Evolutionary conservation across 2,329 filamentous ascomycete species (phyloP), one percentile per base, ranked within the genome.

Genomic region (Cylindrodendrum hubeiense): DNA sequence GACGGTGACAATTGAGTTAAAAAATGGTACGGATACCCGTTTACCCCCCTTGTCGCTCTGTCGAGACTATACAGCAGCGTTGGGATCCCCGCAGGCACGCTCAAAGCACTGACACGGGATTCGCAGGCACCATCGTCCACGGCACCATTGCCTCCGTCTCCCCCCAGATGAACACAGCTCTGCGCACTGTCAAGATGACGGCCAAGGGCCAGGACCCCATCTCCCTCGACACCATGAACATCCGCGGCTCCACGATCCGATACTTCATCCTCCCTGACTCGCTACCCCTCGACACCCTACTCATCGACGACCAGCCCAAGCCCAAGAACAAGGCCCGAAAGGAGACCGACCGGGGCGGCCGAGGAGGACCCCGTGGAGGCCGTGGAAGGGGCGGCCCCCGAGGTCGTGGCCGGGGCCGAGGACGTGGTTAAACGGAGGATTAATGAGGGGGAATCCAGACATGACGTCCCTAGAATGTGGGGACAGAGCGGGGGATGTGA

Each of bases 261-360:
- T 98, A 98, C 84, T 95, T 93, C 80, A 97, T 99, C 79, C 91
- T 99, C 12, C 96, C 96, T 61, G 96, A 99, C 84, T 96, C 93
- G 69, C 87, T 99, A 76, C 95, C 95, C 41, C 88, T 99, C 70
- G 96, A 99, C 81, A 98, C 95, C 43, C 88, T 99, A 57, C 88
- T 99, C 67, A 94, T 99, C 74, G 96, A 99, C 80, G 96, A 99
- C 82, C 90, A 94, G 76, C 94, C 95, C 55, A 99, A 99, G 86
- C 95, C 96, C 67, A 98, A 98, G 92, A 99, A 99, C 85, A 99
- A 99, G 90, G 95, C 96, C 26, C 90, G 95, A 78, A 99, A 99
- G 87, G 96, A 98, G 84, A 33, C 86, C 33, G 88, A 89, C 64
- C 84, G 90, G 51, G 87, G 88, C 15, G 84, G 79, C 28, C 79